These are phyloP conservation scores for Aspergillus japonicus DNA, from an alignment of 2,329 filamentous ascomycete species.

Conservation along the genomic window DNA sequence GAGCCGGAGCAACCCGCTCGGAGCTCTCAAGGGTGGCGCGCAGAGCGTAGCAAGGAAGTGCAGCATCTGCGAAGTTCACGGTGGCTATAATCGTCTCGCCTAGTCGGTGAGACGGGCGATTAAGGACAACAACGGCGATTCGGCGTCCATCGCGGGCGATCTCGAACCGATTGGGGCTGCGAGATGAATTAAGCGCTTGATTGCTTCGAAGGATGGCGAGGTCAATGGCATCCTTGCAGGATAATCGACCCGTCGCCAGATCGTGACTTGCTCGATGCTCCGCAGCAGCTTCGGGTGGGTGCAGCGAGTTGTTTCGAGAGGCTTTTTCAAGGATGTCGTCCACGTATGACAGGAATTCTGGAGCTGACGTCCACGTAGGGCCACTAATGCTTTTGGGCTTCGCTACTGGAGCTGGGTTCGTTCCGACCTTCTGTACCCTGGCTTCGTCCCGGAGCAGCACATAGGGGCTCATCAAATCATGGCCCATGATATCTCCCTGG, in stretches of 20 bases:
- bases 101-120: slow-evolving; percentile 81
- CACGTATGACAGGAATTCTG: slow-evolving; percentile 74
- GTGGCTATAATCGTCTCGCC: slow-evolving; percentile 83
- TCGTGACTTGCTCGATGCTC: slow-evolving; percentile 58
- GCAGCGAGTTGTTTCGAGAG: slow-evolving; percentile 52
- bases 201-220: slow-evolving; percentile 84
- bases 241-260: slow-evolving; percentile 51
- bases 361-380: slow-evolving; percentile 49
- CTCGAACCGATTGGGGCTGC: slow-evolving; percentile 89
- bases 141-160: slow-evolving; percentile 88
- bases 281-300: slow-evolving; percentile 71
- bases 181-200: slow-evolving; percentile 63
- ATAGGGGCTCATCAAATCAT: slow-evolving; percentile 93
- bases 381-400: slow-evolving; percentile 43
- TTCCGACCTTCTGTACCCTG: slow-evolving; percentile 56
- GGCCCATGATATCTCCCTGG: slow-evolving; percentile 82
- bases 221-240: slow-evolving; percentile 83
- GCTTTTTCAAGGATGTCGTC: slow-evolving; percentile 67
- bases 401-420: slow-evolving; percentile 31
- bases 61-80: slow-evolving; percentile 76
- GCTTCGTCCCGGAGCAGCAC: slow-evolving; percentile 84
- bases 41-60: slow-evolving; percentile 81
- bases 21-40: slow-evolving; percentile 81
- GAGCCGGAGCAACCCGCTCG: slow-evolving; percentile 74
- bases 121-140: slow-evolving; percentile 87